Base-by-base conservation (phyloP, 768 basidiomycete species). In the Lactarius evosmus region DNA sequence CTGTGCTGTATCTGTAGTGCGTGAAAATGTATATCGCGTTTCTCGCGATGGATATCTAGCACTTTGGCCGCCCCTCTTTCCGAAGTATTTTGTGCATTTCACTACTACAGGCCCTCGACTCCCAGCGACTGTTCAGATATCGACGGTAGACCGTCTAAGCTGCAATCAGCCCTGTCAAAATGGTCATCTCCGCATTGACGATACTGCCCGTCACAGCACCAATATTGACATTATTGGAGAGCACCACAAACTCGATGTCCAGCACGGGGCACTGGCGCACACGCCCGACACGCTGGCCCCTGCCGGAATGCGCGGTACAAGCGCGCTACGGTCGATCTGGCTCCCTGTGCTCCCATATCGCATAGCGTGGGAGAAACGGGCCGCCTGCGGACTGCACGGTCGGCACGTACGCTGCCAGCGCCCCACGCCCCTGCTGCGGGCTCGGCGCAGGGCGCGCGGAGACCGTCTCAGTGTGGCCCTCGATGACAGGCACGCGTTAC, bases 131-230 rank as follows among this genome's bases (percentile, higher is more conserved):
- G n/a, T n/a, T n/a, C n/a, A n/a, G n/a, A n/a, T n/a, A n/a, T n/a
- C n/a, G n/a, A n/a, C n/a, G n/a, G n/a, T n/a, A n/a, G n/a, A n/a
- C n/a, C 72, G 87, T 40, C 56, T 69, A 70, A 27, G 69, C 38
- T 5, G 44, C 8, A 32, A 81, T 64, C 52, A 86, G 66, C 16
- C 89, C 90, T 76, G 88, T 93, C 46, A 88, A 73, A 6, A 94
- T 83, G n/a, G 95, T 94, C n/a, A 89, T 77, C 78, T 98, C 95
- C 2, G 96, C 96, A 72, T 98, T 99, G 71, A 98, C 95, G 72
- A 99, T 91, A 68, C 90, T 93, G 67, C 91, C 94, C 54, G 96
- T 99, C 56, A 96, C 96, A 25, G 96, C 96, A 8, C 96, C 96
- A 69, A 98, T 91, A 60, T 87, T 86, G 66, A 97, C 95, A 72